Base-by-base conservation (phyloP, 441 rosid genomes). In the Euphorbia schlechtendalii region DNA sequence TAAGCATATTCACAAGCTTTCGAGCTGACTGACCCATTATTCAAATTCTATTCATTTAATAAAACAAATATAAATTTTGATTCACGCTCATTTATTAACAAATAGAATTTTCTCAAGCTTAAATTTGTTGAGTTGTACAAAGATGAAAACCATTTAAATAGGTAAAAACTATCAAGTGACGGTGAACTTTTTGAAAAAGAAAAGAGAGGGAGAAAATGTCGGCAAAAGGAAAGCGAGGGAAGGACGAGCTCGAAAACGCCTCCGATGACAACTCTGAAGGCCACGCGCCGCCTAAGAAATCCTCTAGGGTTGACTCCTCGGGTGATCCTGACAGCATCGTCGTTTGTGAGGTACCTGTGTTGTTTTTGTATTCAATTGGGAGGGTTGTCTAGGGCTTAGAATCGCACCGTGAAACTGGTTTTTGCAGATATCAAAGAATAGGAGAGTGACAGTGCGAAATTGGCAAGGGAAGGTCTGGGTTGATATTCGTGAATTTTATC, bases 401-500 rank as follows among this genome's bases (percentile, higher is more conserved):
- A 27, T 28, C 28, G 40, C 67, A 45, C 57, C n/a, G 32, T n/a
- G 25, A 54, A 54, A 8, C 52, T 59, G 9, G 36, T 9, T 20
- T 51, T 55, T 69, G 68, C 74, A 92, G 97, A 76, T 93, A 66
- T 87, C 97, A 45, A 90, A 82, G 86, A 93, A 83, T 54, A 76
- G 96, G 80, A 87, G 90, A 74, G 91, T 93, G 38, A 67, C 89
- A 11, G 97, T 93, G 71, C 77, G 96, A 86, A 83, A 77, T 66
- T 93, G 92, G 95, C 81, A 87, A 58, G 97, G 96, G 12, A 81
- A 64, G 68, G 78, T 87, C 24, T 84, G 90, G 84, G 81, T 94
- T 36, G 96, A 94, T 66, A 87, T 94, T 72, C 96, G 97, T 65
- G 99, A 93, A 82, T 90, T 94, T 66, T 93, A 86, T 69, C 36